Percentiles rank a stretch among this genome's conserved stretches.
phyloP scores from a whole-genome alignment of 73 alveolate genomes.

The Paramecium tetraurelia region DNA sequence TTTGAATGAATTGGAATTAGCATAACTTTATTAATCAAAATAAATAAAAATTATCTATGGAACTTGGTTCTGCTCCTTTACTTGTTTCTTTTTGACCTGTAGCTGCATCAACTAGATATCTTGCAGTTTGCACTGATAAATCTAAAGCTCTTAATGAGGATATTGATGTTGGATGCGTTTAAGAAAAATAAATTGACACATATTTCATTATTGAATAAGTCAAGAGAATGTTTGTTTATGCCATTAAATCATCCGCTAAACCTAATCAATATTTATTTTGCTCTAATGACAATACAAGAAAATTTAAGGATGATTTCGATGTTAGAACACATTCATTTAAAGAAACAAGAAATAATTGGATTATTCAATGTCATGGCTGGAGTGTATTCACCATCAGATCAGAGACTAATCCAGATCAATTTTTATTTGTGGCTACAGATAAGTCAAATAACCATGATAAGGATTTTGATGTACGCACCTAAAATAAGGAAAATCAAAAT shows the following conservation, averaged over 20 bases:
- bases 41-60: neutral
- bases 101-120: neutral
- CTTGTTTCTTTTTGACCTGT: neutral
- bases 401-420: neutral
- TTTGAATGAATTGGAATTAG: neutral
- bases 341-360: slow-evolving; percentile 55
- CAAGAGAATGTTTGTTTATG: neutral
- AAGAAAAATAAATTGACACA: neutral
- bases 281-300: slow-evolving; percentile 55
- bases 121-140: neutral
- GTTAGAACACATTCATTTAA: slow-evolving; percentile 40
- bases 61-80: neutral
- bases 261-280: slow-evolving; percentile 45
- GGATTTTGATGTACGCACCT: slow-evolving; percentile 50
- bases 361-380: neutral
- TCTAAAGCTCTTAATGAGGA: slow-evolving; percentile 32
- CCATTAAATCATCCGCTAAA: slow-evolving; percentile 26
- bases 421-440: slow-evolving; percentile 27
- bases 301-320: slow-evolving; percentile 45
- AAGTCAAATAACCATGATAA: neutral
- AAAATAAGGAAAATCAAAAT: neutral
- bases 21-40: neutral
- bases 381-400: slow-evolving; percentile 45
- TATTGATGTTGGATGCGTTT: slow-evolving; percentile 42
- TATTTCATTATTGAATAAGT: neutral